Base-by-base conservation (phyloP, 805 yeast species). In the Kazachstania martiniae region DNA sequence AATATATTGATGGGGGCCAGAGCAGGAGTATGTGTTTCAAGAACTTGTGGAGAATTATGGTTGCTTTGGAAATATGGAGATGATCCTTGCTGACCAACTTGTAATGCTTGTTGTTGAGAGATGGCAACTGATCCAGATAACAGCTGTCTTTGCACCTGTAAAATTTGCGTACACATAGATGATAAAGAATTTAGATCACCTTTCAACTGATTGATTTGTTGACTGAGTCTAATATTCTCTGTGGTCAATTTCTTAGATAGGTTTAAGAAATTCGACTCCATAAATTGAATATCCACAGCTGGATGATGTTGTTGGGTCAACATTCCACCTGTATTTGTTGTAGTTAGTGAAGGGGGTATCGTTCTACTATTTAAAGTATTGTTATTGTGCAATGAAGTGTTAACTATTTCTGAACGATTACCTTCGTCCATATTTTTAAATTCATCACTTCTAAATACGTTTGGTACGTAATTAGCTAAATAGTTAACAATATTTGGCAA, bases 171-270 rank as follows among this genome's bases (percentile, higher is more conserved):
- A 27, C 58, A 46, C 36, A 50, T 39, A 12, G 43, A 37, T 15
- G 42, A 46, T 19, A 53, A 43, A 8, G 45, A 36, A 18, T 37
- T 38, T n/a, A 55, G 25, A 17, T 55, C 59, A 1, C 44, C 35
- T 31, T 50, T 53, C 25, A 55, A 30, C 21, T 44, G 43, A 3
- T 45, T 38, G 12, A 55, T 41, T 33, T 55, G 57, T 38, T 51
- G 56, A 10, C 51, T 44, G 16, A 53, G 32, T 25, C 54, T 39
- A 10, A 49, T 41, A 37, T 53, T 53, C 35, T 55, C 58, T 2
- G 53, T 45, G 1, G 53, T 50, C 23, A 52, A 40, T 24, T 49
- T 43, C 32, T 45, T 42, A 4, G 58, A 51, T 10, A 53, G 36
- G 25, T 46, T 46, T 17, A 49, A 28, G 32, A 46, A 50, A 27